A percentile compares a stretch with the other conserved stretches of the same genome.
phyloP scores from a whole-genome alignment of 768 basidiomycete species.

The Suillus cothurnatus region DNA sequence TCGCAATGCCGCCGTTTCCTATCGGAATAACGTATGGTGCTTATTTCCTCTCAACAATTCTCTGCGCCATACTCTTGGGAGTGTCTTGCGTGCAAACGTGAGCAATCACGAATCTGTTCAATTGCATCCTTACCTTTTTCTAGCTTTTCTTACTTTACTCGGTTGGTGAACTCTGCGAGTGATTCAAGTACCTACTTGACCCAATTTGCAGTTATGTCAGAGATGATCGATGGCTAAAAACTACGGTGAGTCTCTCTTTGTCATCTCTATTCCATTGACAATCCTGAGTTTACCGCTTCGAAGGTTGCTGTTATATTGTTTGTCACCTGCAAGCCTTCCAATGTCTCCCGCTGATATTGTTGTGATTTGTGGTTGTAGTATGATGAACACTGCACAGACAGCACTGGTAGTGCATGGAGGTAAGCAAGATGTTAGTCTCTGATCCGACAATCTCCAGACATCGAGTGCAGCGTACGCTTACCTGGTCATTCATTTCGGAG shows the following conservation, averaged over 20 bases:
- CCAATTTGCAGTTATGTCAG: not conserved
- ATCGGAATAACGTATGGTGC: not conserved
- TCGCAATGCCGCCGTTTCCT: not conserved
- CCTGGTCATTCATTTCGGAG: not conserved
- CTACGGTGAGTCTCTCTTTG: not conserved
- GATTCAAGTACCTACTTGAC: not conserved
- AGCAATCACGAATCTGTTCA: not conserved
- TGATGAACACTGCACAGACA: not conserved
- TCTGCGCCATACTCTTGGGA: slow-evolving; percentile 1
- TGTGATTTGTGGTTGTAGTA: not conserved
- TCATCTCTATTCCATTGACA: not conserved
- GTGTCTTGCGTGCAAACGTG: not conserved
- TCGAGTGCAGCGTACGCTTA: not conserved
- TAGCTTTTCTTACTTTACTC: not conserved
- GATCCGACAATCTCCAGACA: not conserved
- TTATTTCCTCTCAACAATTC: slow-evolving; percentile 1
- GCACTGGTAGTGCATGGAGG: slow-evolving; percentile 2
- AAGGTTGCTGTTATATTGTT: slow-evolving; percentile 3
- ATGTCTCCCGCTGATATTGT: not conserved
- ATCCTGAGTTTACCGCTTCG: not conserved
- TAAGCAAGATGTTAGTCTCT: not conserved
- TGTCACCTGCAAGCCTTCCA: not conserved
- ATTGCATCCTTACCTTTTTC: not conserved
- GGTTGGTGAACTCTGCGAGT: not conserved
- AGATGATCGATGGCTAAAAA: slow-evolving; percentile 5